A percentile compares a stretch with the other conserved stretches of the same genome.
Evolutionary conservation across 2,329 filamentous ascomycete genomes (phyloP).

Genomic region (Aulographum hederae): DNA sequence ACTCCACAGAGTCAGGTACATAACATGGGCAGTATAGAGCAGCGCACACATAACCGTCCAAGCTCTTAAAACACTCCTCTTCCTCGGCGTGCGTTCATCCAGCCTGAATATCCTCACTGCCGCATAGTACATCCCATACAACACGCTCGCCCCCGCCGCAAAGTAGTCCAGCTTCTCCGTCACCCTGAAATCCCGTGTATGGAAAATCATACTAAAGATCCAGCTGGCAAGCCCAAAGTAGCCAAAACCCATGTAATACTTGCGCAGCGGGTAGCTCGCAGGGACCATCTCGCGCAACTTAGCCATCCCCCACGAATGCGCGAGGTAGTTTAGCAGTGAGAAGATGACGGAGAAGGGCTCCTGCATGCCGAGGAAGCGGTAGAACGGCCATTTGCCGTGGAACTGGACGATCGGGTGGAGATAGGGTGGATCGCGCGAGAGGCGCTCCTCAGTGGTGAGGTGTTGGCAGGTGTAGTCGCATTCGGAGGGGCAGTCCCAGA

Average conservation of each 20-base stretch:
- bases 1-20: constrained; percentile 64
- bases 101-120: constrained; percentile 68
- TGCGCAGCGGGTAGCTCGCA: constrained; percentile 51
- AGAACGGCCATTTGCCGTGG: constrained; percentile 98
- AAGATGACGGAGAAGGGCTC: constrained; percentile 90
- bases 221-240: constrained; percentile 70
- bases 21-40: constrained; percentile 60
- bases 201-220: constrained; percentile 81
- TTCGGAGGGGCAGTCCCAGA: constrained; percentile 86
- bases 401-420: constrained; percentile 64
- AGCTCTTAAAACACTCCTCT: constrained; percentile 39
- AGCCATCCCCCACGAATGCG: constrained; percentile 60
- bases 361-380: constrained; percentile 78
- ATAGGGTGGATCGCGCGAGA: constrained; percentile 45
- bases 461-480: constrained; percentile 98
- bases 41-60: constrained; percentile 60
- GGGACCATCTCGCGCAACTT: constrained; percentile 56
- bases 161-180: constrained; percentile 98
- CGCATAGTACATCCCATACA: constrained; percentile 82
- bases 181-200: constrained; percentile 65
- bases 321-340: constrained; percentile 76
- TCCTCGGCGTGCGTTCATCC: constrained; percentile 36
- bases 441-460: constrained; percentile 59
- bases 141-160: constrained; percentile 69
- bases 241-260: constrained; percentile 65